Evolutionary conservation across 345 rosid species (phyloP).

Genomic region (Citrus australasica): DNA sequence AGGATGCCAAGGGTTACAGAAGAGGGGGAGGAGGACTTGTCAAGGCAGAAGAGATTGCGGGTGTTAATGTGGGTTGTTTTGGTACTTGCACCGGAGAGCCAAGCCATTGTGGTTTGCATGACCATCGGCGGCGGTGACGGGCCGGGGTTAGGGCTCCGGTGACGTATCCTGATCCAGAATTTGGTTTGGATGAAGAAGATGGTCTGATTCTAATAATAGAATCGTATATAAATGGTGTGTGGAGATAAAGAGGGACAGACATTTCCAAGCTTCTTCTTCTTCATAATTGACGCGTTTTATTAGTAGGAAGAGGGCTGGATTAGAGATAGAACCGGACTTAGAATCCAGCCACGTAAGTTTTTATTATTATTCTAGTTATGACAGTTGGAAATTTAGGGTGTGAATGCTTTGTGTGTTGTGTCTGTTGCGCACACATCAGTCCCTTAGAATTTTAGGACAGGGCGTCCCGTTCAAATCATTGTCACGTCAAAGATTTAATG

Average conservation of each 20-base stretch:
- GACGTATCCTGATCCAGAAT: no score
- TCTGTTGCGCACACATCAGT: neutral
- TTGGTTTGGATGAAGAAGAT: no score
- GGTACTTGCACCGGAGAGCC: slow-evolving; percentile 15
- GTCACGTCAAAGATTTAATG: neutral
- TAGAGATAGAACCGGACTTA: neutral
- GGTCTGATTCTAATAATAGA: slow-evolving; percentile 2
- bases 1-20: slow-evolving; percentile 35
- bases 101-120: slow-evolving; percentile 14
- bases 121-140: slow-evolving; percentile 11
- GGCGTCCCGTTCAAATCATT: neutral
- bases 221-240: neutral
- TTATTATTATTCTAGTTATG: neutral
- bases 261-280: slow-evolving; percentile 7
- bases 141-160: neutral
- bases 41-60: slow-evolving; percentile 7
- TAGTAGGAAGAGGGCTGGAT: neutral
- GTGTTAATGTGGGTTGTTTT: neutral
- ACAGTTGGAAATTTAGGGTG: neutral
- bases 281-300: slow-evolving; percentile 6
- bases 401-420: neutral
- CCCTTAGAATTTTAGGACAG: neutral
- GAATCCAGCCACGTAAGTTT: neutral
- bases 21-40: slow-evolving; percentile 8
- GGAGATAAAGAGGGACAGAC: neutral